phyloP scores from a whole-genome alignment of 108 stramenopile genomes.

The Cyclotella choctawhatcheeana region DNA sequence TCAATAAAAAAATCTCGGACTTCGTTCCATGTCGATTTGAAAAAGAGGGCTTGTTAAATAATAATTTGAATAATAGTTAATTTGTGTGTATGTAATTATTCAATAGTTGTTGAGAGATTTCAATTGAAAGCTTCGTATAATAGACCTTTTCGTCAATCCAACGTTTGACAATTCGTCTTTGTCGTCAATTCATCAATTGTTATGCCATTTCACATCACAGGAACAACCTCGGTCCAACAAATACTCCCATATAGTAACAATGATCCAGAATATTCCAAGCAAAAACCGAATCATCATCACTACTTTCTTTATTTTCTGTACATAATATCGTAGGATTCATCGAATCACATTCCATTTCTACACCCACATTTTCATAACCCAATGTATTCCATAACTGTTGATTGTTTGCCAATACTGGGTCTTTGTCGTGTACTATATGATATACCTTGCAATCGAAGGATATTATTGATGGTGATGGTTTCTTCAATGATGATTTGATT shows the following conservation, averaged over 20 bases:
- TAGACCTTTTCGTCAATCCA: no score
- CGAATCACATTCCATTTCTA: conserved; percentile 63
- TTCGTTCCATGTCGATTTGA: no score
- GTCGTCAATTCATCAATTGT: neutral
- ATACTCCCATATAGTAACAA: conserved; percentile 36
- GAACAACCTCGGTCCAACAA: conserved; percentile 26
- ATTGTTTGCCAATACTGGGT: conserved; percentile 67
- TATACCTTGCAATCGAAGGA: conserved; percentile 61
- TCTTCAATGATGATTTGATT: neutral
- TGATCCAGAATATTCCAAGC: conserved; percentile 42
- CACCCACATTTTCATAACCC: conserved; percentile 60
- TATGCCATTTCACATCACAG: neutral
- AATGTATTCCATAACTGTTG: conserved; percentile 62
- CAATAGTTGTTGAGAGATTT: no score
- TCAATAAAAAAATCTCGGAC: no score
- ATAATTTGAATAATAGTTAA: no score
- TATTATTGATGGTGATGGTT: conserved; percentile 35
- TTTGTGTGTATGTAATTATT: no score
- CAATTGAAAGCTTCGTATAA: no score
- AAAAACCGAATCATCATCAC: neutral
- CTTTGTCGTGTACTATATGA: conserved; percentile 62
- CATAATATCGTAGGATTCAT: conserved; percentile 31
- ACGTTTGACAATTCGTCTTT: no score
- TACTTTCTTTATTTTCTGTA: no score
- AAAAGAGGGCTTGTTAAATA: no score